Conservation (phyloP, 441 rosid species). For the Flueggea neowawraea region DNA sequence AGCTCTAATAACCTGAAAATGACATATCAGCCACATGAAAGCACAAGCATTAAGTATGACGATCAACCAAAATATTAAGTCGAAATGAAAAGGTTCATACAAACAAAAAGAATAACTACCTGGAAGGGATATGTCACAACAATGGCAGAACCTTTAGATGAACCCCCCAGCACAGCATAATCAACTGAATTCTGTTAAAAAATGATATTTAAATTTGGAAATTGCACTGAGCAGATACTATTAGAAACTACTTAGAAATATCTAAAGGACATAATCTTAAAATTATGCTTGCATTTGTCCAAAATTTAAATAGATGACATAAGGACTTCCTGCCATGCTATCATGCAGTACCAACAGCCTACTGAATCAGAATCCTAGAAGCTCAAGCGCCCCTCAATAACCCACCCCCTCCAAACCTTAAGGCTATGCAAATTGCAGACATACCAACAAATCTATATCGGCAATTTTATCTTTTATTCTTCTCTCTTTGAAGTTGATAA, state of each 20-base stretch:
- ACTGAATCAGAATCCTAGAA: too few species aligned
- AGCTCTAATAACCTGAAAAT: conserved; percentile 80
- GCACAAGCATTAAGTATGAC: conserved; percentile 7
- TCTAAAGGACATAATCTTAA: too few species aligned
- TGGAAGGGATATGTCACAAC: conserved; percentile 88
- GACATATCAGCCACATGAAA: conserved; percentile 16
- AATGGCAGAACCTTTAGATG: conserved; percentile 87
- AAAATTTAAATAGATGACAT: too few species aligned
- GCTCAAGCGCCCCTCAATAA: too few species aligned
- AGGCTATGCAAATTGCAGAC: conserved; percentile 6
- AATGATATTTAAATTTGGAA: conserved; percentile 8
- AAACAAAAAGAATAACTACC: conserved; percentile 32
- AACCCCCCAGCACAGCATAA: conserved; percentile 85
- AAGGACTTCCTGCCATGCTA: too few species aligned
- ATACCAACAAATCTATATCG: conserved; percentile 49
- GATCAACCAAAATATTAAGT: neutral
- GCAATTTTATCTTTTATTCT: conserved; percentile 30
- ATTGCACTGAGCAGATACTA: neutral
- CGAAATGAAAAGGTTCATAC: neutral
- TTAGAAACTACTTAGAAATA: neutral
- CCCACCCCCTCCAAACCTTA: neutral
- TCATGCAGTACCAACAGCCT: too few species aligned
- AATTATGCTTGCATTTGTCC: too few species aligned
- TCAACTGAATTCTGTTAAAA: conserved; percentile 69
- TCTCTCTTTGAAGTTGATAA: conserved; percentile 44